Evolutionary conservation across 2,329 filamentous ascomycete genomes (phyloP).

Genomic region (Alternaria sp.): DNA sequence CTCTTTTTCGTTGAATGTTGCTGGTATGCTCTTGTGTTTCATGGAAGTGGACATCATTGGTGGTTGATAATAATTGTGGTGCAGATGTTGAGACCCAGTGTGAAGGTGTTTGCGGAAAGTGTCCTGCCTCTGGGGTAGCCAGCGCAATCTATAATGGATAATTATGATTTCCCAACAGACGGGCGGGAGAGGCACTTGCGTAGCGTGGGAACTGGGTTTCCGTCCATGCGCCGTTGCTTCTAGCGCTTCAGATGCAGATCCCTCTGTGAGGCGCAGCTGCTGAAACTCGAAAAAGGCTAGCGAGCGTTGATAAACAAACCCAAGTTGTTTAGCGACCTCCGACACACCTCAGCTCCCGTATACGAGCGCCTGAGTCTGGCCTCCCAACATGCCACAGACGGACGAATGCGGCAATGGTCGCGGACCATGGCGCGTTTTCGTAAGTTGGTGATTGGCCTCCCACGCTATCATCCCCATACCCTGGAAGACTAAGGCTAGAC

Average conservation of each 20-base stretch:
- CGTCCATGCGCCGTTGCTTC: conserved; percentile 20
- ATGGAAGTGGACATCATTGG: conserved; percentile 45
- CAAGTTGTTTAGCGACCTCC: conserved; percentile 14
- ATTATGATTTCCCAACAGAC: conserved; percentile 21
- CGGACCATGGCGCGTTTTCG: conserved; percentile 6
- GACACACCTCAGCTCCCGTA: conserved; percentile 13
- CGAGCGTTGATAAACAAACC: conserved; percentile 17
- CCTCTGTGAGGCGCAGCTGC: conserved; percentile 10
- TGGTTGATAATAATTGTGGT: neutral
- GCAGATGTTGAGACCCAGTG: neutral
- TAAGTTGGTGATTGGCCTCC: conserved; percentile 11
- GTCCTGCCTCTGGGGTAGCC: conserved; percentile 7
- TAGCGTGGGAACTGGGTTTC: conserved; percentile 21
- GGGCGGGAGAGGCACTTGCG: conserved; percentile 21
- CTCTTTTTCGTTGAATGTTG: conserved; percentile 38
- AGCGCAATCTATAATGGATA: conserved; percentile 22
- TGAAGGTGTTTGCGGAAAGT: conserved; percentile 4
- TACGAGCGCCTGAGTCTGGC: conserved; percentile 7
- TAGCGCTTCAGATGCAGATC: conserved; percentile 16
- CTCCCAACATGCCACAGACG: conserved; percentile 1
- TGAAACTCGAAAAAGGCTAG: conserved; percentile 13
- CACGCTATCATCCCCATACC: conserved; percentile 9
- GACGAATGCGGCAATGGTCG: conserved; percentile 17
- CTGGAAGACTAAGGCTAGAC: conserved; percentile 3
- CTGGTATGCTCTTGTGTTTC: conserved; percentile 43